These are phyloP conservation scores for Ogataea neopini DNA, from an alignment of 805 yeast species.

Conservation along the genomic window DNA sequence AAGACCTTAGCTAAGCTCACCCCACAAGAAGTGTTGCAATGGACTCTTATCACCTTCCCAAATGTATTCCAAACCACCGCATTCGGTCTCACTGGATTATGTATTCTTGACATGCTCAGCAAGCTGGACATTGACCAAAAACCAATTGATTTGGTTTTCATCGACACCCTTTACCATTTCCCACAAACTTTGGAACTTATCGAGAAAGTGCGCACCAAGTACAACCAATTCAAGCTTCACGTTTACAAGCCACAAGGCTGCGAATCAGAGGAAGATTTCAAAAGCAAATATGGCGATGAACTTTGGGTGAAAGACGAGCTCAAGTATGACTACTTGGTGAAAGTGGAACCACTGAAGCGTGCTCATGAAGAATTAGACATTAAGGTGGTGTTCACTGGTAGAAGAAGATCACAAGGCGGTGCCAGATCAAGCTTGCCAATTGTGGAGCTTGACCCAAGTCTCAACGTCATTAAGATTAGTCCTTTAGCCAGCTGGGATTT, in stretches of 20 bases:
- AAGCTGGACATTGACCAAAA: slow-evolving; percentile 38
- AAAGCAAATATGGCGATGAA: slow-evolving; percentile 64
- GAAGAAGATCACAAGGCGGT: slow-evolving; percentile 90
- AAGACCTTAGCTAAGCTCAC: slow-evolving; percentile 50
- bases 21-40: slow-evolving; percentile 73
- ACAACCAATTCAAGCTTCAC: slow-evolving; percentile 57
- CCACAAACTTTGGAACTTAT: slow-evolving; percentile 88
- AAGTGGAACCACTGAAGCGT: slow-evolving; percentile 89
- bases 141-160: slow-evolving; percentile 73
- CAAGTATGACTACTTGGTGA: slow-evolving; percentile 80
- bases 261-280: slow-evolving; percentile 61
- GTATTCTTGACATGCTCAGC: slow-evolving; percentile 79
- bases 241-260: slow-evolving; percentile 67
- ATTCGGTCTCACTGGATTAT: slow-evolving; percentile 90
- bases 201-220: slow-evolving; percentile 53
- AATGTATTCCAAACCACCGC: slow-evolving; percentile 89
- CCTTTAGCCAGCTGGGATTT: slow-evolving; percentile 87
- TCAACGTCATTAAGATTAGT: slow-evolving; percentile 80
- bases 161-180: slow-evolving; percentile 91
- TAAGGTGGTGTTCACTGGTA: slow-evolving; percentile 88
- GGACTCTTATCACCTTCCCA: slow-evolving; percentile 87
- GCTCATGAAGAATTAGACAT: slow-evolving; percentile 75
- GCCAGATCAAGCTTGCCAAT: slow-evolving; percentile 70
- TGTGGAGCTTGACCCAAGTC: slow-evolving; percentile 69
- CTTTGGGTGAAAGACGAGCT: slow-evolving; percentile 84